Evolutionary conservation across 805 yeast species (phyloP), one percentile per base, ranked within the genome.

Genomic region (Blastobotrys americana): DNA sequence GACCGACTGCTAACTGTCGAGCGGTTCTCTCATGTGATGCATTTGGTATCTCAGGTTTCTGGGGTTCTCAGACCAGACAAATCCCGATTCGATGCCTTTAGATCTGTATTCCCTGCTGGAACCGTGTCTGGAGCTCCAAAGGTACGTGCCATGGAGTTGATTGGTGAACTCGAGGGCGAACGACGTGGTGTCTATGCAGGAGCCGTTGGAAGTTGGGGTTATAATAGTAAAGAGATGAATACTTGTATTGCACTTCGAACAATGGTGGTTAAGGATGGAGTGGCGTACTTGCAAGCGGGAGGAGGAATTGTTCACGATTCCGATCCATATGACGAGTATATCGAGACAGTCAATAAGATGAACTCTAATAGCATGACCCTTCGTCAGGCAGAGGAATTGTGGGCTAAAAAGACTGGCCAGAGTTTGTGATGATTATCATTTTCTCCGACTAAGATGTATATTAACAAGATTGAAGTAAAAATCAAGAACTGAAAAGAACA

Each of bases 71-170:
- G 99, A 60, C 66, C 71, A 0, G 97, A 76, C 48, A 82, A 86
- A 69, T 81, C 90, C 9, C 74, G 97, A 52, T 93, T 93, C 60
- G 99, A 93, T 68, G 98, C 98, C 0, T 88, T 93, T 68, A 77
- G 98, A 63, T 88, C 97, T 2, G 86, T 93, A 44, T 93, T 93
- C 79, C 99, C 99, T 17, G 98, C 98, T 1, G 99, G 99, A 37
- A 93, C 99, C 1, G 97, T 90, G 9, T 82, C 94, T 45, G 99
- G 99, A 34, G 97, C 99, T 2, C 99, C 99, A 45, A 93, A 93
- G 66, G 95, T 93, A 35, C 79, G 77, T 56, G 98, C 98, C 6
- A 93, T 93, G 97, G 94, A 89, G 65, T 71, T 93, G 37, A 87
- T 93, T 55, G 83, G 84, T 16, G 95, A 86, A 61, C 68, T 90